Evolutionary conservation across 345 rosid species (phyloP).

Genomic region (Euphorbia peplus): DNA sequence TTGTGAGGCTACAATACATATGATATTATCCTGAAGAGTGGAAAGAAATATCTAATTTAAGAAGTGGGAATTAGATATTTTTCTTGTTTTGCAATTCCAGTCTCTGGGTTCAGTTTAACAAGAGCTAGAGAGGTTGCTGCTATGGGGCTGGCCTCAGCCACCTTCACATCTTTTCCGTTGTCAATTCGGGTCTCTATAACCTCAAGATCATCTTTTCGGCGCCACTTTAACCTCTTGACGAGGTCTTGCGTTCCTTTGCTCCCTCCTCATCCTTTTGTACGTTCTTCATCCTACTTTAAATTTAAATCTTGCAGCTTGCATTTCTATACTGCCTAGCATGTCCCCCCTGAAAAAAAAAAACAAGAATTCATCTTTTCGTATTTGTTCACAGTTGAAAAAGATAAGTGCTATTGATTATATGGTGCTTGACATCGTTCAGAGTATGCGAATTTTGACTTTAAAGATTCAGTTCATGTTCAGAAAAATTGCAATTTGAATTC

Average conservation of each 20-base stretch:
- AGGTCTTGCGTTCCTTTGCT: constrained; percentile 3
- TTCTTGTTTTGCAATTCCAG: no score
- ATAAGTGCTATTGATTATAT: neutral
- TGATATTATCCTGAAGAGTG: no score
- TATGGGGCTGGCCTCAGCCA: constrained; percentile 15
- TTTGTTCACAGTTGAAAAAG: neutral
- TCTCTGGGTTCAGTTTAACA: no score
- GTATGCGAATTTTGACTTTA: constrained; percentile 29
- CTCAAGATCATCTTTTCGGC: constrained; percentile 2
- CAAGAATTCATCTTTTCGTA: neutral
- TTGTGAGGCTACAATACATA: no score
- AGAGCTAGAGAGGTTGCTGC: neutral
- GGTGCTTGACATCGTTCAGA: neutral
- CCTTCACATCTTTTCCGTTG: neutral
- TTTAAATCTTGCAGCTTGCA: neutral
- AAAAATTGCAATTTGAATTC: constrained; percentile 29
- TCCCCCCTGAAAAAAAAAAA: no score
- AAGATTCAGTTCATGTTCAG: constrained; percentile 55
- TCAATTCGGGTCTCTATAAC: neutral
- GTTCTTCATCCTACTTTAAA: constrained; percentile 5
- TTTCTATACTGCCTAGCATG: neutral
- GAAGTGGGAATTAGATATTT: no score
- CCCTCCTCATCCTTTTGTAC: constrained; percentile 15
- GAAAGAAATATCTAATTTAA: no score
- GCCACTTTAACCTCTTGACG: constrained; percentile 3